These are phyloP conservation scores for Climacium dendroides DNA, from an alignment of 225 moss, liverwort and hornwort genomes.

Conservation along the genomic window DNA sequence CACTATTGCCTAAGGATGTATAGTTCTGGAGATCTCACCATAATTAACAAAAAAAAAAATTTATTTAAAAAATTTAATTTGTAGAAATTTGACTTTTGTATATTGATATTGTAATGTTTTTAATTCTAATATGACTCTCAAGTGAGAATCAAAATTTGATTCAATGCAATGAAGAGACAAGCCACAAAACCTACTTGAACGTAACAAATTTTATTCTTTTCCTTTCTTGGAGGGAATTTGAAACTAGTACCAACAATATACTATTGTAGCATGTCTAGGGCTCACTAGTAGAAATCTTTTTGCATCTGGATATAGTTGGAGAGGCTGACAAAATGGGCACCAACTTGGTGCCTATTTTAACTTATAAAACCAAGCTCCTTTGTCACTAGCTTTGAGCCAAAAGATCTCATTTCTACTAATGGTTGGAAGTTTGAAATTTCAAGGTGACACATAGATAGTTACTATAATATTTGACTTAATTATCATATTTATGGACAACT, in stretches of 20 bases:
- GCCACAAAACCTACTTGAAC: not conserved
- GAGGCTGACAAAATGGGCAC: fast-evolving
- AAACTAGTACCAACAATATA: not conserved
- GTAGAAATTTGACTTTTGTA: no score
- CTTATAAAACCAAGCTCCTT: not conserved
- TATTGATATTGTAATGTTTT: no score
- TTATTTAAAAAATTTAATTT: no score
- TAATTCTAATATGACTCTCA: not conserved
- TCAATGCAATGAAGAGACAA: not conserved
- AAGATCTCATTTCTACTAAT: not conserved
- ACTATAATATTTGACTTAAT: not conserved
- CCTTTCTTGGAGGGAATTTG: not conserved
- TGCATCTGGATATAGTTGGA: not conserved
- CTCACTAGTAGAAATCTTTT: not conserved
- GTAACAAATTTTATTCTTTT: not conserved
- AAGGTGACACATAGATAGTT: not conserved
- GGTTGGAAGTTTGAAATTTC: not conserved
- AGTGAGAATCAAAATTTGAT: not conserved
- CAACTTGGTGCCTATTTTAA: not conserved
- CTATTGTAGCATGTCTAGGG: not conserved
- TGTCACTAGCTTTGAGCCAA: no score
- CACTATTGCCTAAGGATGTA: fast-evolving
- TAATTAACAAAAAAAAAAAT: no score
- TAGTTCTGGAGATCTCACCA: fast-evolving
- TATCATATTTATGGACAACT: not conserved